Percentiles rank a stretch among this genome's conserved stretches.
phyloP scores from a whole-genome alignment of 805 yeast species.

The Wickerhamomyces tratensis region DNA sequence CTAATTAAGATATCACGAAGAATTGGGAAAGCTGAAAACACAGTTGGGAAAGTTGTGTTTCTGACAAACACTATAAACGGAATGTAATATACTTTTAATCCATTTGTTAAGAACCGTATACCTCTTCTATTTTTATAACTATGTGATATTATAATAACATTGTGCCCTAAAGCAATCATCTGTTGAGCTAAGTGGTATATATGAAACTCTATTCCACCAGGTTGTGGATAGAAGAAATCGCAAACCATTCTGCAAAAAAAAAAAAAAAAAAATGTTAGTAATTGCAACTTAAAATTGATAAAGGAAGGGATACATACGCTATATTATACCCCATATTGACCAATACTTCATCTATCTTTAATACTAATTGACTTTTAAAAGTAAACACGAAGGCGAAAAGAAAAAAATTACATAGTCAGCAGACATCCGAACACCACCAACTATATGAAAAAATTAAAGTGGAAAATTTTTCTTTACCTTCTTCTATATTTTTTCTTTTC shows the following conservation, averaged over 20 bases:
- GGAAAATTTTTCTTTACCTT: no score
- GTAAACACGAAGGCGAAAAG: no score
- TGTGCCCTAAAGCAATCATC: constrained; percentile 71
- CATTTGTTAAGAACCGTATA: constrained; percentile 74
- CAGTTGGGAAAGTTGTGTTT: constrained; percentile 81
- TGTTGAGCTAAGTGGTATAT: constrained; percentile 85
- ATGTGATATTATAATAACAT: constrained; percentile 83
- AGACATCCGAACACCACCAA: background rate
- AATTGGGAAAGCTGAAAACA: constrained; percentile 80
- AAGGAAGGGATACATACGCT: constrained; percentile 11
- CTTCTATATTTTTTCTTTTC: background rate
- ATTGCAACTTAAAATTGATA: constrained; percentile 11
- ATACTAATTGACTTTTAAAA: no score
- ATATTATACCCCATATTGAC: constrained; percentile 18
- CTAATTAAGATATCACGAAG: constrained; percentile 77
- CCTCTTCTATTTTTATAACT: constrained; percentile 80
- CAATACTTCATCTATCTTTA: background rate
- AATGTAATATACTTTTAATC: constrained; percentile 84
- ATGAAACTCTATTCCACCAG: constrained; percentile 97
- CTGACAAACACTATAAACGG: constrained; percentile 78
- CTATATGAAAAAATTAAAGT: no score
- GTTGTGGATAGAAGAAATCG: constrained; percentile 96
- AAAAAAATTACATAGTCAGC: no score
- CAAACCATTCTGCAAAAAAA: constrained; percentile 57
- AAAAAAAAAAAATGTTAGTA: constrained; percentile 8